Evolutionary conservation across 2,329 filamentous ascomycete genomes (phyloP), one percentile per base, ranked within the genome.

Genomic region (Hymenoscyphus infarciens): DNA sequence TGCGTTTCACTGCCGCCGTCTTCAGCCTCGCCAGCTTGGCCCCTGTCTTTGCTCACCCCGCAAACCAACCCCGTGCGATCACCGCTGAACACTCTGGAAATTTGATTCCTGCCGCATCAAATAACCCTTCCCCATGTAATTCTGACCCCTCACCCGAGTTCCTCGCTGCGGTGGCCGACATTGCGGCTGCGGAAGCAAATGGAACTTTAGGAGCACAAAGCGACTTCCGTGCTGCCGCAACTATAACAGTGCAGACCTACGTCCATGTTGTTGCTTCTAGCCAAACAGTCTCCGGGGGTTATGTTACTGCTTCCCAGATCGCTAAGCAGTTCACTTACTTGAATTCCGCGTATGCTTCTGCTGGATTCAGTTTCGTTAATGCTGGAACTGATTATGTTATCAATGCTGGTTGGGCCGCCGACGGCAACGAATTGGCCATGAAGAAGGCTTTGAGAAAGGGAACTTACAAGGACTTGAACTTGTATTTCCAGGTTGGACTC

Each of bases 391-490:
- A 72, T 13, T 69, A 68, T 15, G 75, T 73, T 54, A 69, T 73
- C 64, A 76, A 77, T 66, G 60, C 61, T 7, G 54, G 8, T 39
- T 77, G 74, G 74, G 70, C 69, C 45, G 64, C 65, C 42, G 71
- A 77, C 64, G 61, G 64, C 35, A 66, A 67, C 57, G 76, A 81
- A 70, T 64, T 76, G 49, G 72, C 69, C 54, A 81, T 81, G 78
- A 81, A 81, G 75, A 70, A 69, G 25, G 67, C 76, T 31, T 76
- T 82, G 54, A 77, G 79, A 69, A 75, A 78, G 71, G 75, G 74
- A 56, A 67, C 67, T 61, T 74, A 74, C 64, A 68, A 69, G 58
- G 68, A 67, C 29, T 65, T 75, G 38, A 75, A 75, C 53, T 55
- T 75, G 13, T 75, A 75, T 65, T 73, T 74, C 66, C 64, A 70